A percentile compares a stretch with the other conserved stretches of the same genome.
Evolutionary conservation across 202 grass and related monocot species (phyloP).

Genomic region (Saccharum hybrid): DNA sequence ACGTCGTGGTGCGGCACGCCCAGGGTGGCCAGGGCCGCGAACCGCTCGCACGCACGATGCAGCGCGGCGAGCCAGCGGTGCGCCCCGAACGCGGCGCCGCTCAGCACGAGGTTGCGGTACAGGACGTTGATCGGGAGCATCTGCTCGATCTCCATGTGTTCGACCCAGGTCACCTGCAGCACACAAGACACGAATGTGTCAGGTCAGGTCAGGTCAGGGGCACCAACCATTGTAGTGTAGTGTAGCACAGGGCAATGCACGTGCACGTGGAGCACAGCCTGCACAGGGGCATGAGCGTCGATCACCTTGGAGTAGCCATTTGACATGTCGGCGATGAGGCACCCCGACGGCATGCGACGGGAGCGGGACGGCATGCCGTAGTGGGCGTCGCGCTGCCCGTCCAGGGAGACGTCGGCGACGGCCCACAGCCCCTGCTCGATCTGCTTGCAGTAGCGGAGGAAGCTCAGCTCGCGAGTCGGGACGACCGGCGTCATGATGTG

Average conservation of each 20-base stretch:
- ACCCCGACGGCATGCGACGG: conserved; percentile 83
- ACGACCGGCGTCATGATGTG: conserved; percentile 75
- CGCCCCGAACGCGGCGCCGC: conserved; percentile 75
- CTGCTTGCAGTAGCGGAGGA: conserved; percentile 90
- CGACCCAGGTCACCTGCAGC: conserved; percentile 83
- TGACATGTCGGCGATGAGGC: conserved; percentile 81
- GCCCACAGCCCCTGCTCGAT: conserved; percentile 86
- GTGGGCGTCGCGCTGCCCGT: conserved; percentile 59
- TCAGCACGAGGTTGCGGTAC: conserved; percentile 73
- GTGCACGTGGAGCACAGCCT: background rate
- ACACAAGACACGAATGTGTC: background rate
- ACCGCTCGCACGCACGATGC: conserved; percentile 74
- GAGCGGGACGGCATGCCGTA: conserved; percentile 46
- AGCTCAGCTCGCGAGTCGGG: conserved; percentile 68
- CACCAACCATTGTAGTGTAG: background rate
- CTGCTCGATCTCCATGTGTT: conserved; percentile 88
- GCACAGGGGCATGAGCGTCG: background rate
- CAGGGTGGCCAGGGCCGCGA: conserved; percentile 52
- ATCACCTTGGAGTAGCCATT: conserved; percentile 91
- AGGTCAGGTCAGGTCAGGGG: background rate
- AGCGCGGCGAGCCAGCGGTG: conserved; percentile 76
- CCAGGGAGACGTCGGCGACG: conserved; percentile 78
- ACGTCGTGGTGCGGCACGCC: conserved; percentile 54
- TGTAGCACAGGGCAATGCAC: background rate
- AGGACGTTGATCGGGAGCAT: conserved; percentile 57